A percentile compares a stretch with the other conserved stretches of the same genome.
Evolutionary conservation across 495 filamentous ascomycete species (phyloP).

Genomic region (Jackrogersella multiformis): DNA sequence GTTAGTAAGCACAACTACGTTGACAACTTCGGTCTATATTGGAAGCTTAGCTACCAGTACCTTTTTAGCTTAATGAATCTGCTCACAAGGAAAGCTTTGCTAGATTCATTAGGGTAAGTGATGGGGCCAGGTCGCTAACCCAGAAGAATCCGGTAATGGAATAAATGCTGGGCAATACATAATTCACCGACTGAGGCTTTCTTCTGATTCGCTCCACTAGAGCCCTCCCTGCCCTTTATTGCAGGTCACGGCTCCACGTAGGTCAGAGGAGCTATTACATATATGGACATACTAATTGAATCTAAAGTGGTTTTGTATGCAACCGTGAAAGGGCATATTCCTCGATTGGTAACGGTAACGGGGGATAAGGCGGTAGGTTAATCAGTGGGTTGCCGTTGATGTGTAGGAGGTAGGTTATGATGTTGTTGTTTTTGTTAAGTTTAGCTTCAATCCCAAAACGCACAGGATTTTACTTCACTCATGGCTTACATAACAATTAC

Average conservation of each 20-base stretch:
- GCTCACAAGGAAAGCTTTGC: background rate
- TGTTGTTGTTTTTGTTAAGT: no score
- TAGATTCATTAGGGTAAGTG: background rate
- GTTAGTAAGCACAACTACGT: background rate
- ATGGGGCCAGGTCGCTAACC: background rate
- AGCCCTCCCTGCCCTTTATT: background rate
- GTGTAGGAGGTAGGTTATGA: no score
- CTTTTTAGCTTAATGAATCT: background rate
- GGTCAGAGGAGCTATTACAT: background rate
- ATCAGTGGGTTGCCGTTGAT: no score
- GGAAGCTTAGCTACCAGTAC: background rate
- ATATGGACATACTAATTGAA: background rate
- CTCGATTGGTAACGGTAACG: background rate
- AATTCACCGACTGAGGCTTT: background rate
- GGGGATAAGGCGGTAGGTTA: no score
- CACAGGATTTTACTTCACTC: no score
- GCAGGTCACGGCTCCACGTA: conserved; percentile 3
- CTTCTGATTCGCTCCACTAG: conserved; percentile 1
- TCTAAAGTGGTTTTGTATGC: background rate
- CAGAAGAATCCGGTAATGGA: background rate
- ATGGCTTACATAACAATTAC: no score
- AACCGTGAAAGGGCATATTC: background rate
- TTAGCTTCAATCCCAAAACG: no score
- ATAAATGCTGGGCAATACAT: background rate
- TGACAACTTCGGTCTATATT: background rate